phyloP scores from a whole-genome alignment of 805 yeast genomes.

The Starmera amethionina region DNA sequence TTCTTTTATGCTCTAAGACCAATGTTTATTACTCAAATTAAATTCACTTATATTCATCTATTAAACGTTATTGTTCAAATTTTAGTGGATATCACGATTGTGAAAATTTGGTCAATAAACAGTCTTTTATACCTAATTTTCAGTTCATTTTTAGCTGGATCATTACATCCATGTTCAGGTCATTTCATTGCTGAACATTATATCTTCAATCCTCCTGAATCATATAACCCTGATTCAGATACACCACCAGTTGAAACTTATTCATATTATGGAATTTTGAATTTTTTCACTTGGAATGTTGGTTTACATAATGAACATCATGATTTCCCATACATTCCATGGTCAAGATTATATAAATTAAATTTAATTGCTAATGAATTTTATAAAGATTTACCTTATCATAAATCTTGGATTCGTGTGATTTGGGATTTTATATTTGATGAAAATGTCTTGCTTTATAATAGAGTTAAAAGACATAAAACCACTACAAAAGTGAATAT shows the following conservation, averaged over 20 bases:
- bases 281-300: conserved; percentile 79
- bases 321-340: conserved; percentile 89
- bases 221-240: conserved; percentile 17
- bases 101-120: conserved; percentile 52
- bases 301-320: conserved; percentile 95
- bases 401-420: conserved; percentile 71
- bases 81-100: conserved; percentile 45
- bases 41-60: conserved; percentile 66
- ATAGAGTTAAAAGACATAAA: conserved; percentile 64
- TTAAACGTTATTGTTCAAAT: conserved; percentile 53
- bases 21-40: conserved; percentile 69
- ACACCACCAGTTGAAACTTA: conserved; percentile 71
- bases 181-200: conserved; percentile 95
- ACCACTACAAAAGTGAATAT: background rate
- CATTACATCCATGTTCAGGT: conserved; percentile 89
- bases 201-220: conserved; percentile 48
- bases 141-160: conserved; percentile 82
- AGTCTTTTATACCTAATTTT: conserved; percentile 57
- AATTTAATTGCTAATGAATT: conserved; percentile 67
- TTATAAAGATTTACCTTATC: conserved; percentile 70
- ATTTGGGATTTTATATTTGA: conserved; percentile 61
- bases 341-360: conserved; percentile 68
- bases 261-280: conserved; percentile 78
- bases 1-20: conserved; percentile 87
- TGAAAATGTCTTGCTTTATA: conserved; percentile 62